phyloP scores from a whole-genome alignment of 2,329 filamentous ascomycete species.

The Aspergillus fructus region DNA sequence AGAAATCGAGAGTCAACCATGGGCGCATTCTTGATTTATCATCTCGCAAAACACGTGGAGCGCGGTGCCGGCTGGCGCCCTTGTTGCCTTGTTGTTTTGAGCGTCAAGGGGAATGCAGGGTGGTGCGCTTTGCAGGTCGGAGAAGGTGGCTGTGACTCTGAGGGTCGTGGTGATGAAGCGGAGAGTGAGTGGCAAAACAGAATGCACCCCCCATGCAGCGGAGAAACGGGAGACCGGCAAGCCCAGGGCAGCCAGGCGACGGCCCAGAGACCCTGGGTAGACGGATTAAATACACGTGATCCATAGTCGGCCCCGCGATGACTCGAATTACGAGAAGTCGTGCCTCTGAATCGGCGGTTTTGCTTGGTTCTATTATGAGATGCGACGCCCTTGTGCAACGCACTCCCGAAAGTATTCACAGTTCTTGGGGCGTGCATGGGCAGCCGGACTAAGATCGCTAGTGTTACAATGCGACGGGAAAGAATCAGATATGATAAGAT shows the following conservation, averaged over 20 bases:
- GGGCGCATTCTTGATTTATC: constrained; percentile 8
- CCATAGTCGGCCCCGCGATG: background rate
- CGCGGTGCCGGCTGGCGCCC: background rate
- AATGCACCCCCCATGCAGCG: background rate
- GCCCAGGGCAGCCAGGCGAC: background rate
- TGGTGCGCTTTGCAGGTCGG: background rate
- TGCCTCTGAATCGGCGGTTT: background rate
- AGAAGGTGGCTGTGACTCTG: background rate
- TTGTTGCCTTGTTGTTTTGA: background rate
- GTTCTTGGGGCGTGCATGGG: constrained; percentile 9
- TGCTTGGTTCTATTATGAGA: too few species aligned
- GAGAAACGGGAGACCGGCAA: constrained; percentile 8
- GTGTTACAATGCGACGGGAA: constrained; percentile 9
- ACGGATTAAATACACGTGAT: background rate
- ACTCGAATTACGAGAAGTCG: background rate
- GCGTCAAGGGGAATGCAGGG: constrained; percentile 13
- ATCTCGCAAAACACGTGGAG: constrained; percentile 3
- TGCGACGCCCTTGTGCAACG: background rate
- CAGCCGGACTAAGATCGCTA: constrained; percentile 9
- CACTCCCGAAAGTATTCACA: background rate
- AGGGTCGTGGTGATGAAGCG: constrained; percentile 12
- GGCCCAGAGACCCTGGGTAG: background rate
- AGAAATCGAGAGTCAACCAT: constrained; percentile 11
- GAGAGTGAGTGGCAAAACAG: constrained; percentile 20
- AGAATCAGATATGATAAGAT: constrained; percentile 29